A percentile compares a stretch with the other conserved stretches of the same genome.
phyloP scores from a whole-genome alignment of 495 filamentous ascomycete genomes.

The Sabuloglossum arenarium region DNA sequence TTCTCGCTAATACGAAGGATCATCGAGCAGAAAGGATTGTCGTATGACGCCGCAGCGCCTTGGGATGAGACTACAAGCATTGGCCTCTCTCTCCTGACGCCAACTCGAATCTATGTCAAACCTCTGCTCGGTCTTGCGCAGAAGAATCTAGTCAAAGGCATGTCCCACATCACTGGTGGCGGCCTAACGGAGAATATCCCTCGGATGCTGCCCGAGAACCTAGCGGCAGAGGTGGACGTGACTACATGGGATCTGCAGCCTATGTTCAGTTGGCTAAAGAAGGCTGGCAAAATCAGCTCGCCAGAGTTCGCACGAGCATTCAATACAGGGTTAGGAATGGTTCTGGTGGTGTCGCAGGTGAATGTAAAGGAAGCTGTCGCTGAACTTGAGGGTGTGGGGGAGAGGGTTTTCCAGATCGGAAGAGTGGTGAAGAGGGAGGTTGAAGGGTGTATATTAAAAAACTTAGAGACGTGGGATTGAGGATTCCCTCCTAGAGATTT shows the following conservation, averaged over 20 bases:
- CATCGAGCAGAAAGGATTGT: slow-evolving; percentile 45
- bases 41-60: slow-evolving; percentile 47
- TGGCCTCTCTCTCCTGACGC: slow-evolving; percentile 51
- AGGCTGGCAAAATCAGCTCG: slow-evolving; percentile 47
- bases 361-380: slow-evolving; percentile 29
- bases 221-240: slow-evolving; percentile 62
- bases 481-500: no score
- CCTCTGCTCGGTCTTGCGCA: slow-evolving; percentile 25
- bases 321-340: slow-evolving; percentile 88
- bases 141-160: slow-evolving; percentile 50
- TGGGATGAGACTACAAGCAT: slow-evolving; percentile 39
- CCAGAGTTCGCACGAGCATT: slow-evolving; percentile 76
- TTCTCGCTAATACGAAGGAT: slow-evolving; percentile 87
- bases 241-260: slow-evolving; percentile 44
- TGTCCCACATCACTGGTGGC: slow-evolving; percentile 91
- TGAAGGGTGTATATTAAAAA: slow-evolving; percentile 46
- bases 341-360: slow-evolving; percentile 47
- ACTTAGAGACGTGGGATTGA: slow-evolving; percentile 46
- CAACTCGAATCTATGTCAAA: slow-evolving; percentile 24
- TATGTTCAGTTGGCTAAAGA: slow-evolving; percentile 71
- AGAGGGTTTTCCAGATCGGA: slow-evolving; percentile 61
- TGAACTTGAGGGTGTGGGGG: slow-evolving; percentile 40
- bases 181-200: slow-evolving; percentile 85
- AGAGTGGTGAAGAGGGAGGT: slow-evolving; percentile 32
- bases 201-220: slow-evolving; percentile 59